These are phyloP conservation scores for Botrytis elliptica DNA, from an alignment of 2,329 filamentous ascomycete species.

Conservation along the genomic window DNA sequence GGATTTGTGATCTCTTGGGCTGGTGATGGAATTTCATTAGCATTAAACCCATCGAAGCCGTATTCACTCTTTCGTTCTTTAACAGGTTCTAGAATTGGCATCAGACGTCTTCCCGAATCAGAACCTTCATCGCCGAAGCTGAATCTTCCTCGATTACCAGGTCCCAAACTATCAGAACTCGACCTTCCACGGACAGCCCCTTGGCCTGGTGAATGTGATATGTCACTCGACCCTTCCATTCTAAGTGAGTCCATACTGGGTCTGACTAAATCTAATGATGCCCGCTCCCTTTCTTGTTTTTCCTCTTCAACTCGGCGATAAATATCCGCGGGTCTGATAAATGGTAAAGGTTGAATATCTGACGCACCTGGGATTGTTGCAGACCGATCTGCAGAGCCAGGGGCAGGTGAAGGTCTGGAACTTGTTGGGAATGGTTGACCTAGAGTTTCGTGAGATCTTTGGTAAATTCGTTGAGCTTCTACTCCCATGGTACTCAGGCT, in stretches of 20 bases:
- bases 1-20: constrained; percentile 19
- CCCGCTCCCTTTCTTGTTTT: constrained; percentile 57
- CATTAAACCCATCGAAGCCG: constrained; percentile 47
- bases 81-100: constrained; percentile 51
- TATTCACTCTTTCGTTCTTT: constrained; percentile 60
- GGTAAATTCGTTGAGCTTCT: constrained; percentile 27
- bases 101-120: constrained; percentile 42
- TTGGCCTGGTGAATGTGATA: constrained; percentile 31
- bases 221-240: constrained; percentile 34
- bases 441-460: constrained; percentile 25
- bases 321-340: constrained; percentile 74
- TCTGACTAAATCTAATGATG: constrained; percentile 56
- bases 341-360: constrained; percentile 58
- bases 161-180: constrained; percentile 32
- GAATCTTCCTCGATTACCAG: constrained; percentile 23
- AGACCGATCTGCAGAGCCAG: constrained; percentile 39
- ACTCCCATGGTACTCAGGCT: constrained; percentile 51
- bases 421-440: constrained; percentile 40
- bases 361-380: constrained; percentile 38
- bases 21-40: constrained; percentile 25
- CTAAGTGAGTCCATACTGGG: constrained; percentile 55
- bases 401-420: constrained; percentile 40
- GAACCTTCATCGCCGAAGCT: constrained; percentile 33
- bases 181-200: constrained; percentile 29
- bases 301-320: constrained; percentile 72